phyloP scores from a whole-genome alignment of 257 asterid genomes.

The Solanum virginianum region DNA sequence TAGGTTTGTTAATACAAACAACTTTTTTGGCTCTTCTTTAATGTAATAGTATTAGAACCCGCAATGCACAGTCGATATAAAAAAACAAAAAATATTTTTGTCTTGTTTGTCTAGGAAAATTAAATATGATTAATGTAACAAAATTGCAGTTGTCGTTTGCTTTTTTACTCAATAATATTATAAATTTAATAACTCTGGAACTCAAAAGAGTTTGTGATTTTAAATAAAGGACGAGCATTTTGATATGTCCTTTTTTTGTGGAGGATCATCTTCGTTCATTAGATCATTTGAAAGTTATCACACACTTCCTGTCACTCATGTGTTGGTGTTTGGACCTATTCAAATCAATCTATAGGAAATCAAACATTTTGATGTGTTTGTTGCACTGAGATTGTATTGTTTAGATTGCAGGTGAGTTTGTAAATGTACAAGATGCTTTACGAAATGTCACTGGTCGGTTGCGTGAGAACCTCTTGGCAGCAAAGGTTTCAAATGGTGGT shows the following conservation, averaged over 20 bases:
- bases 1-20: neutral
- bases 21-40: neutral
- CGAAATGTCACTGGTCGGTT: slow-evolving; percentile 46
- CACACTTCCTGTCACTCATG: neutral
- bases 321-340: neutral
- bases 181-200: neutral
- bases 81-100: neutral
- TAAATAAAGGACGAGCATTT: neutral
- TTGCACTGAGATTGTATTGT: neutral
- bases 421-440: slow-evolving; percentile 54
- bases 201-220: neutral
- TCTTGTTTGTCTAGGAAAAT: neutral
- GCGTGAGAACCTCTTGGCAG: slow-evolving; percentile 36
- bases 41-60: neutral
- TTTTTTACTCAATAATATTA: neutral
- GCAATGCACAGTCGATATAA: neutral
- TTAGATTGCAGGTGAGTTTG: slow-evolving; percentile 62
- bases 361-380: neutral
- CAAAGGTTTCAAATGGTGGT: slow-evolving; percentile 14
- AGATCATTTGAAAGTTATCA: neutral
- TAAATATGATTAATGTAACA: neutral
- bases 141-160: neutral
- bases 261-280: neutral
- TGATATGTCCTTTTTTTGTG: neutral
- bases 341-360: neutral